phyloP scores from a whole-genome alignment of 257 asterid genomes.

The Scutellaria minor region DNA sequence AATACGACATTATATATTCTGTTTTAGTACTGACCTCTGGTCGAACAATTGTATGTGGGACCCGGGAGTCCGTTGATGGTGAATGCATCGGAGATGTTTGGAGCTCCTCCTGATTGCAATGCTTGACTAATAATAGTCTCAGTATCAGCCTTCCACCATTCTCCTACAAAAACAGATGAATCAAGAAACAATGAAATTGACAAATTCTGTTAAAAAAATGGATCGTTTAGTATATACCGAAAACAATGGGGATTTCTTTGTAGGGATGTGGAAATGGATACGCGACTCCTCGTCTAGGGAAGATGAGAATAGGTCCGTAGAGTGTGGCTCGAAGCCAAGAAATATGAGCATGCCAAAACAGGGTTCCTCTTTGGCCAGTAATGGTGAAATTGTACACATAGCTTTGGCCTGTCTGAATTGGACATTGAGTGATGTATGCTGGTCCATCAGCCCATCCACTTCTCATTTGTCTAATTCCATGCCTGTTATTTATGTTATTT shows the following conservation, averaged over 20 bases:
- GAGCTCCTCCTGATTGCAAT: constrained; percentile 59
- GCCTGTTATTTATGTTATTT: constrained; percentile 43
- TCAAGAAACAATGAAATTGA: not conserved
- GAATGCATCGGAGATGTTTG: constrained; percentile 66
- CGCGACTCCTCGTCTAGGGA: constrained; percentile 53
- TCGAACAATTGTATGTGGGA: constrained; percentile 60
- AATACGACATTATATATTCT: not conserved
- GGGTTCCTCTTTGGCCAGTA: constrained; percentile 65
- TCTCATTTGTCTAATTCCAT: constrained; percentile 61
- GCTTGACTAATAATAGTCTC: constrained; percentile 62
- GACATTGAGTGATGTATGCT: constrained; percentile 67
- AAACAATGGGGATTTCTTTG: constrained; percentile 56
- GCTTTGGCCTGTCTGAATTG: constrained; percentile 64
- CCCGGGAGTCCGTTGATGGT: constrained; percentile 77
- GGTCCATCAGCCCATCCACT: constrained; percentile 84
- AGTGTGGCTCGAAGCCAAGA: constrained; percentile 71
- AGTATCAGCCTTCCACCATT: constrained; percentile 75
- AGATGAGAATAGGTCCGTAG: constrained; percentile 64
- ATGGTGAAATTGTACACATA: constrained; percentile 64
- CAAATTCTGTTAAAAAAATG: not conserved
- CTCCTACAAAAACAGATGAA: constrained; percentile 44
- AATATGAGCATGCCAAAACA: constrained; percentile 77
- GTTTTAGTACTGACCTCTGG: constrained; percentile 43
- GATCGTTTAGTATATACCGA: constrained; percentile 40
- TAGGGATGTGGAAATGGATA: constrained; percentile 63